phyloP scores from a whole-genome alignment of 2,329 filamentous ascomycete species.

The Drechslera avenae region DNA sequence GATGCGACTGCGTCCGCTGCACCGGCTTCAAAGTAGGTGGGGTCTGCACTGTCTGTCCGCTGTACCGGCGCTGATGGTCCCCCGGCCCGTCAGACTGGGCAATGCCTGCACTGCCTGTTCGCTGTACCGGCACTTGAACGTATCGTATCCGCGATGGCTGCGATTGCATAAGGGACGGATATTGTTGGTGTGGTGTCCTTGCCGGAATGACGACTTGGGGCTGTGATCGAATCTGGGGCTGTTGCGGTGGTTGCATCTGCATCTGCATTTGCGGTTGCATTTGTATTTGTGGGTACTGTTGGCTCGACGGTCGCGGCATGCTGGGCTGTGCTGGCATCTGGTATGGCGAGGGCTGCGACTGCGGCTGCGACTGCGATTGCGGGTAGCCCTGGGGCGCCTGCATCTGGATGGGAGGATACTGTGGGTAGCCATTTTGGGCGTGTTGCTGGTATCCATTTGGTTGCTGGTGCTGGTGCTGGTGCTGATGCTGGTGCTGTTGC shows the following conservation, averaged over 20 bases:
- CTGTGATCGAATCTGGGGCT: slow-evolving; percentile 25
- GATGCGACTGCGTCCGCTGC: slow-evolving; percentile 46
- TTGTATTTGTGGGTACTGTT: slow-evolving; percentile 31
- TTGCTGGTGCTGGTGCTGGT: slow-evolving; percentile 33
- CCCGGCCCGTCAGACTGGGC: slow-evolving; percentile 23
- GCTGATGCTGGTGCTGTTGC: slow-evolving; percentile 30
- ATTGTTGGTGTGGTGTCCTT: slow-evolving; percentile 16
- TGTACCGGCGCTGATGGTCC: slow-evolving; percentile 23
- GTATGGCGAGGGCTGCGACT: slow-evolving; percentile 28
- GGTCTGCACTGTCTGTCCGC: slow-evolving; percentile 19
- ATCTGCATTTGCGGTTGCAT: slow-evolving; percentile 25
- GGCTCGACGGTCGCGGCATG: slow-evolving; percentile 28
- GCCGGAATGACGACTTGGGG: slow-evolving; percentile 40
- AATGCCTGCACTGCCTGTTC: slow-evolving; percentile 19
- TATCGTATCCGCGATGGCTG: slow-evolving; percentile 37
- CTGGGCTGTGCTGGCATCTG: slow-evolving; percentile 9
- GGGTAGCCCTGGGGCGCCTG: slow-evolving; percentile 12
- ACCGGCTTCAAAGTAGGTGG: slow-evolving; percentile 46
- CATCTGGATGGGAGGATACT: slow-evolving; percentile 10
- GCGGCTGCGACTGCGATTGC: slow-evolving; percentile 30
- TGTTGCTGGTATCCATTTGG: slow-evolving; percentile 38
- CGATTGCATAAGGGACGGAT: slow-evolving; percentile 32
- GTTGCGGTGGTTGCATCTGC: slow-evolving; percentile 15
- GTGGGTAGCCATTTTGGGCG: slow-evolving; percentile 29
- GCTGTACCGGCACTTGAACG: slow-evolving; percentile 35